Percentiles rank a stretch among this genome's conserved stretches.
Evolutionary conservation across 768 basidiomycete species (phyloP).

Genomic region (Serendipita sp.): DNA sequence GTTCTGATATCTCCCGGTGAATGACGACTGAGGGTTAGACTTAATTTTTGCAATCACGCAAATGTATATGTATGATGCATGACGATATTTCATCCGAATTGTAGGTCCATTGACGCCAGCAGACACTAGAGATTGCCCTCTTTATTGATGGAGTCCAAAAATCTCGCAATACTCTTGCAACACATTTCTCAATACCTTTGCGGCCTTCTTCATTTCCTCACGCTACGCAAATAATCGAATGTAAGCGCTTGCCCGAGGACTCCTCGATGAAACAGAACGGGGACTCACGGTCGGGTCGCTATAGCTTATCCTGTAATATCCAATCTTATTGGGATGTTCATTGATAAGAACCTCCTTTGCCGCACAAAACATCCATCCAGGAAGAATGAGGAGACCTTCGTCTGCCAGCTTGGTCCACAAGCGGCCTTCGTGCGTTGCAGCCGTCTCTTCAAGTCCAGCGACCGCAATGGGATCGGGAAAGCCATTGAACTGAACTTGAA

Average conservation of each 20-base stretch:
- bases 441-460: slow-evolving; percentile 20
- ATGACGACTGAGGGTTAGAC: too few species aligned
- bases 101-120: too few species aligned
- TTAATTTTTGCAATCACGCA: too few species aligned
- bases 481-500: slow-evolving; percentile 40
- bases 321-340: slow-evolving; percentile 15
- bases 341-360: neutral
- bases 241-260: neutral
- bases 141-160: too few species aligned
- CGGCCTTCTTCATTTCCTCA: slow-evolving; percentile 28
- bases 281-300: slow-evolving; percentile 31
- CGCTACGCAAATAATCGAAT: slow-evolving; percentile 11
- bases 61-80: too few species aligned
- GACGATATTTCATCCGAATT: too few species aligned
- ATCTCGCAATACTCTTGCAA: slow-evolving; percentile 14
- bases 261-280: slow-evolving; percentile 9
- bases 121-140: too few species aligned
- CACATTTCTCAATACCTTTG: slow-evolving; percentile 30
- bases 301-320: slow-evolving; percentile 43
- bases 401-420: slow-evolving; percentile 47
- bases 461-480: slow-evolving; percentile 27
- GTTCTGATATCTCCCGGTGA: too few species aligned
- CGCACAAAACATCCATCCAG: slow-evolving; percentile 32
- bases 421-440: slow-evolving; percentile 27
- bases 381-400: slow-evolving; percentile 43